Evolutionary conservation across 1,284 basidiomycete species (phyloP).

Genomic region (Pulveroboletus sp.): DNA sequence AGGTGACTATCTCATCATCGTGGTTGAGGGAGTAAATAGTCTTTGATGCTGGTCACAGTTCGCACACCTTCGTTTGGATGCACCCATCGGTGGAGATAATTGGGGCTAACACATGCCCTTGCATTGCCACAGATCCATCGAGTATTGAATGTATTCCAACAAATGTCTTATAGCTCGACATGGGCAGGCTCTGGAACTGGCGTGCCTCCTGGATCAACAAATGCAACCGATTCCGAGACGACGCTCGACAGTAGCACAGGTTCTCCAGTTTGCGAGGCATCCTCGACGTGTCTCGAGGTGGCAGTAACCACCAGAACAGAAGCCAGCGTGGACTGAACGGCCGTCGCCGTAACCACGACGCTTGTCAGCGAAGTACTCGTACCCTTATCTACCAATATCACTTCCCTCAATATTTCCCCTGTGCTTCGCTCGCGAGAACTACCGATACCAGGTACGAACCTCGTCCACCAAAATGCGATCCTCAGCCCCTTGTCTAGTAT

Average conservation of each 20-base stretch:
- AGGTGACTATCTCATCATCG: not conserved
- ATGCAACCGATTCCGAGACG: not conserved
- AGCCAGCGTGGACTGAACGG: constrained; percentile 14
- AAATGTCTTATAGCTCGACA: constrained; percentile 28
- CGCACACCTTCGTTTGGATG: too few species aligned
- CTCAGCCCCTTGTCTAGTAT: constrained; percentile 73
- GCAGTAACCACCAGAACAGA: constrained; percentile 14
- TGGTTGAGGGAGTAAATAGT: too few species aligned
- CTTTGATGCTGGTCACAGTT: too few species aligned
- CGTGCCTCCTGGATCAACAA: not conserved
- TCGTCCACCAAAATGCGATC: constrained; percentile 79
- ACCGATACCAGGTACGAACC: constrained; percentile 52
- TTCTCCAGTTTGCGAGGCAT: not conserved
- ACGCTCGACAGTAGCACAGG: not conserved
- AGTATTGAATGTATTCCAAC: not conserved
- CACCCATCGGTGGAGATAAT: too few species aligned
- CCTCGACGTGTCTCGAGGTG: not conserved
- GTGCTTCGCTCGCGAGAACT: constrained; percentile 4
- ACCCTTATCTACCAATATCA: constrained; percentile 1
- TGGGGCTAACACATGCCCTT: not conserved
- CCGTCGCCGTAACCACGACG: constrained; percentile 4
- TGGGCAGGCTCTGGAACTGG: constrained; percentile 6
- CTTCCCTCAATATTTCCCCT: constrained; percentile 12
- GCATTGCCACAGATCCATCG: too few species aligned
- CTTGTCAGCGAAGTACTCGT: constrained; percentile 10